A percentile compares a stretch with the other conserved stretches of the same genome.
These are phyloP conservation scores for Pinguiococcus pyrenoidosus DNA, from an alignment of 108 stramenopile genomes.

Conservation along the genomic window DNA sequence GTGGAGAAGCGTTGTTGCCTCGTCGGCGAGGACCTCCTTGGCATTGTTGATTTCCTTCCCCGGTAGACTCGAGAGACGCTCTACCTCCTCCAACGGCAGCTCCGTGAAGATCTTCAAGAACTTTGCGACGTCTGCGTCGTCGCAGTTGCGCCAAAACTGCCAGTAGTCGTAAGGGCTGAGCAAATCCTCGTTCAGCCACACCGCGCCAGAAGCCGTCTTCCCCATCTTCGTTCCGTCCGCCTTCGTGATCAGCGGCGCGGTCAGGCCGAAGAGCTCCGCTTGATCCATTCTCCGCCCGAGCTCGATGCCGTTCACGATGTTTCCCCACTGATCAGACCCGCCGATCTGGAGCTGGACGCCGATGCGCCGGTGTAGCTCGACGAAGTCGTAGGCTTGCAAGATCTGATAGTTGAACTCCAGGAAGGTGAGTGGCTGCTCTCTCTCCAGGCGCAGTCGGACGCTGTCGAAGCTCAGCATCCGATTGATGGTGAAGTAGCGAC, in stretches of 20 bases:
- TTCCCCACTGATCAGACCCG: constrained; percentile 98
- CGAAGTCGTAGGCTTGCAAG: constrained; percentile 93
- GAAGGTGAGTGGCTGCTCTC: constrained; percentile 82
- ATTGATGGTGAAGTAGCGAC: constrained; percentile 90
- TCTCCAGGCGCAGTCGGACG: constrained; percentile 71
- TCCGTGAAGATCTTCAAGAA: constrained; percentile 88
- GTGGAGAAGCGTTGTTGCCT: constrained; percentile 79
- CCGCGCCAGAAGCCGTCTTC: constrained; percentile 86
- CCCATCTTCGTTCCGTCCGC: constrained; percentile 97
- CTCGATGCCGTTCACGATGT: constrained; percentile 86
- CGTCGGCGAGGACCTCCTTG: constrained; percentile 84
- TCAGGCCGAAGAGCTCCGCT: constrained; percentile 74
- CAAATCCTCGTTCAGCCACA: constrained; percentile 83
- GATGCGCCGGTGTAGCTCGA: constrained; percentile 69
- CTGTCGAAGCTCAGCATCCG: constrained; percentile 87
- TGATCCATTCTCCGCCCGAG: constrained; percentile 66
- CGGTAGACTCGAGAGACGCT: background rate
- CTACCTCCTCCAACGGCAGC: constrained; percentile 66
- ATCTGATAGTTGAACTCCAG: constrained; percentile 99
- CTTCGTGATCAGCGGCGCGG: constrained; percentile 92
- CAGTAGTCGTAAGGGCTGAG: constrained; percentile 89
- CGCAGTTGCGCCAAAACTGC: constrained; percentile 96
- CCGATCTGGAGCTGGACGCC: constrained; percentile 74
- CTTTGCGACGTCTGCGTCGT: constrained; percentile 77
- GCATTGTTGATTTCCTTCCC: constrained; percentile 77